Conservation (phyloP, 2,329 filamentous ascomycete species). For the Alternaria tenuissima region DNA sequence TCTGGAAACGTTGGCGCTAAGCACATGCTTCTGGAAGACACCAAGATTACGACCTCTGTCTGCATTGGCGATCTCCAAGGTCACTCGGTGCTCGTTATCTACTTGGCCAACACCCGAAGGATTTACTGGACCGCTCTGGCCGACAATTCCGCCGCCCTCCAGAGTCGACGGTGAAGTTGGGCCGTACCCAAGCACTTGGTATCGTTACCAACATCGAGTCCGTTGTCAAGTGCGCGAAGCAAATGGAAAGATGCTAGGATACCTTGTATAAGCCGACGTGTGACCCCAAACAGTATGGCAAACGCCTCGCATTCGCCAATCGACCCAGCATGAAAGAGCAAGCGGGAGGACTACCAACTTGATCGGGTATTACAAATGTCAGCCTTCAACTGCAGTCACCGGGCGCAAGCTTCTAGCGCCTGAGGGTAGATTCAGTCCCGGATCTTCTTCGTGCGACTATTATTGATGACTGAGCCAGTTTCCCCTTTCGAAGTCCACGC, state of each 20-base stretch:
- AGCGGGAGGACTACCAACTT: not conserved
- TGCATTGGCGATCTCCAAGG: slow-evolving; percentile 3
- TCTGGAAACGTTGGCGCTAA: not conserved
- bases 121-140: slow-evolving; percentile 7
- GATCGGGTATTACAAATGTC: not conserved
- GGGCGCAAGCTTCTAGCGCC: not conserved
- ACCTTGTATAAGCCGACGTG: not conserved
- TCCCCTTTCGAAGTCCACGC: not conserved
- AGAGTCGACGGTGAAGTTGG: not conserved
- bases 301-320: not conserved
- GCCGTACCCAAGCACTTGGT: slow-evolving; percentile 3
- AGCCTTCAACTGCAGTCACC: not conserved
- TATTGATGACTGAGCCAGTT: not conserved
- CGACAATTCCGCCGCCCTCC: slow-evolving; percentile 4
- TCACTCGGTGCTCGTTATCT: slow-evolving; percentile 7
- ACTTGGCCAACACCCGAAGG: slow-evolving; percentile 7
- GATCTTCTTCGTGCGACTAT: not conserved
- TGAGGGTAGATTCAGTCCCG: not conserved
- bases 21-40: slow-evolving; percentile 3
- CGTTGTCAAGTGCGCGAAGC: not conserved
- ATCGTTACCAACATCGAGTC: not conserved
- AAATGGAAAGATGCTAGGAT: not conserved
- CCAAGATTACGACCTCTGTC: not conserved
- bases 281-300: not conserved
- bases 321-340: not conserved